A percentile compares a stretch with the other conserved stretches of the same genome.
Conservation (phyloP, 2,329 filamentous ascomycete genomes). For the Diaporthe helianthi region DNA sequence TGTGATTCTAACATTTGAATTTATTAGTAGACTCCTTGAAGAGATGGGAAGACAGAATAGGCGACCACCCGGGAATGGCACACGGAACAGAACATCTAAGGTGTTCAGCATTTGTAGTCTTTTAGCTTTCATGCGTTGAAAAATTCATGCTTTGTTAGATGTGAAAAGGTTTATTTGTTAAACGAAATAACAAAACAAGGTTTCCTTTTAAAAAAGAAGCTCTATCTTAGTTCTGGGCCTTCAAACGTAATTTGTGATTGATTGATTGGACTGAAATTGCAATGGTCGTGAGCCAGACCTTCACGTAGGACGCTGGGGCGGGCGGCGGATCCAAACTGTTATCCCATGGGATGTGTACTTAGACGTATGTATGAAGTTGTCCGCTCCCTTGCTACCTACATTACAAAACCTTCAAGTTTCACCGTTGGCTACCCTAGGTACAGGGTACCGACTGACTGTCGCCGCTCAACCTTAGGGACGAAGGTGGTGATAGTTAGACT, state of each 20-base stretch:
- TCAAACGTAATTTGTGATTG: neutral
- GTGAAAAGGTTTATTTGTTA: neutral
- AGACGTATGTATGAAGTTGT: neutral
- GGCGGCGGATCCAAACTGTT: neutral
- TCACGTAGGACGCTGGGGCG: neutral
- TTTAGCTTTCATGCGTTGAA: neutral
- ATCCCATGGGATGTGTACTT: too few species aligned
- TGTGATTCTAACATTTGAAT: too few species aligned
- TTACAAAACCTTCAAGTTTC: neutral
- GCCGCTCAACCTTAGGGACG: neutral
- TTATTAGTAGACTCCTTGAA: too few species aligned
- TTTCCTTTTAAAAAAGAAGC: neutral
- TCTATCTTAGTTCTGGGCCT: too few species aligned
- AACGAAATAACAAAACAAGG: neutral
- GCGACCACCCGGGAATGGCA: neutral
- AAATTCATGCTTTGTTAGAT: neutral
- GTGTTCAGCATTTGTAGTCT: neutral
- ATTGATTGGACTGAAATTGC: neutral
- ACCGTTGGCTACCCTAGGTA: too few species aligned
- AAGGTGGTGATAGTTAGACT: neutral
- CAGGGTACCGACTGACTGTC: neutral
- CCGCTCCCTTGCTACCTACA: neutral
- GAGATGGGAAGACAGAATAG: too few species aligned
- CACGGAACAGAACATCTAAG: neutral
- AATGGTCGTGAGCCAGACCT: neutral